Conservation (phyloP, 2,329 filamentous ascomycete species). For the Hymenoscyphus albidus region DNA sequence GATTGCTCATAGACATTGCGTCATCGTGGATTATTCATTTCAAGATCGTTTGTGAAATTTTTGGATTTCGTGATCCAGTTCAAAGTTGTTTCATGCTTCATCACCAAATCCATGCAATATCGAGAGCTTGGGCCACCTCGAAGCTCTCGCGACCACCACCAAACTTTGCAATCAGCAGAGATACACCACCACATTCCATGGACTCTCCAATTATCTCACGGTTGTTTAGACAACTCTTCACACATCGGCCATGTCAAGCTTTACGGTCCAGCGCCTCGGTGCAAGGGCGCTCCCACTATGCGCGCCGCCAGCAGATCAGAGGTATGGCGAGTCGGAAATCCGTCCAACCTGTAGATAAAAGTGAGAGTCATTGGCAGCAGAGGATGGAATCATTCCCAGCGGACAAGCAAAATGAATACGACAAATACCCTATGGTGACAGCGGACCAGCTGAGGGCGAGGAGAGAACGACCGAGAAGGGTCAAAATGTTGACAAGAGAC, state of each 20-base stretch:
- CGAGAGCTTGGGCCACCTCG: conserved; percentile 38
- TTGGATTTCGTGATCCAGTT: conserved; percentile 12
- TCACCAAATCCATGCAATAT: conserved; percentile 6
- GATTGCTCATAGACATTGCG: conserved; percentile 56
- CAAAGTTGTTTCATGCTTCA: conserved; percentile 10
- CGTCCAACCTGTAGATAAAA: conserved; percentile 32
- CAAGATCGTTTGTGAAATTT: conserved; percentile 11
- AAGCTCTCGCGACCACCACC: conserved; percentile 11
- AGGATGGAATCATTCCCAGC: conserved; percentile 68
- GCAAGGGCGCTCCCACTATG: conserved; percentile 35
- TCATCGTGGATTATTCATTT: conserved; percentile 15
- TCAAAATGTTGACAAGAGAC: conserved; percentile 96
- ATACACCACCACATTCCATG: conserved; percentile 48
- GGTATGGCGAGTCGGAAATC: conserved; percentile 23
- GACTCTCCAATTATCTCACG: conserved; percentile 75
- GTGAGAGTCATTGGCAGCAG: conserved; percentile 82
- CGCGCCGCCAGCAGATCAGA: conserved; percentile 38
- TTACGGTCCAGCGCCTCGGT: conserved; percentile 40
- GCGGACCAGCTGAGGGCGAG: conserved; percentile 70
- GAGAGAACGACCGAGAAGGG: conserved; percentile 73
- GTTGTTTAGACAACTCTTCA: conserved; percentile 82
- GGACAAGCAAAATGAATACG: conserved; percentile 78
- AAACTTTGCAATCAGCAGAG: conserved; percentile 22
- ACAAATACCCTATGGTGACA: conserved; percentile 78
- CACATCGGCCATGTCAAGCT: conserved; percentile 62